These are phyloP conservation scores for Blastocladiella emersonii DNA, from an alignment of 371 early-diverging fungal genomes.

Conservation along the genomic window DNA sequence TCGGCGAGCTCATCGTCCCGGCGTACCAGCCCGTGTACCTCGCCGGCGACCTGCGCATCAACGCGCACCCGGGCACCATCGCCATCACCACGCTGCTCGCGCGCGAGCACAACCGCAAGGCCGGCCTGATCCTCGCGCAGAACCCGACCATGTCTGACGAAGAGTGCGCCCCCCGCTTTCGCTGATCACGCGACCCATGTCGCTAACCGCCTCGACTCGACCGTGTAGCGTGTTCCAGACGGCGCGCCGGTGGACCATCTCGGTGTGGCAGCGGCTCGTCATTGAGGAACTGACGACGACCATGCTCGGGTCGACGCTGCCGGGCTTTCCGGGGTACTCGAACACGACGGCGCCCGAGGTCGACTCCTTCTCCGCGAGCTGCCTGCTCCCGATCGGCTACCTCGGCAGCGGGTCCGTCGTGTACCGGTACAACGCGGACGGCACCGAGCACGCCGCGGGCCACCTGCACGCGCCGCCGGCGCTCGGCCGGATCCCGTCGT, in stretches of 20 bases:
- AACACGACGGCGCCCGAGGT: neutral
- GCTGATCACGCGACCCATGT: too few relatives aligned
- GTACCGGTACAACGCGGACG: too few relatives aligned
- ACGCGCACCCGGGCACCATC: neutral
- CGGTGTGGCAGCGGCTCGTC: neutral
- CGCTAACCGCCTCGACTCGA: too few relatives aligned
- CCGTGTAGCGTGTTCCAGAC: neutral
- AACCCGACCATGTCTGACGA: neutral
- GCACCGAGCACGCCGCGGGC: neutral
- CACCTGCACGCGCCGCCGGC: neutral
- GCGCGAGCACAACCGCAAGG: conserved; percentile 1
- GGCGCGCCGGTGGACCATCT: neutral
- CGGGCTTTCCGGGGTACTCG: neutral
- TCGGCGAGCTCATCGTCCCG: too few relatives aligned
- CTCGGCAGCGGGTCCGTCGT: too few relatives aligned
- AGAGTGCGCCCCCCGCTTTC: too few relatives aligned
- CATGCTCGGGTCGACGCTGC: neutral
- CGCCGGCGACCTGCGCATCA: neutral
- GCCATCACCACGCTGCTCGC: neutral
- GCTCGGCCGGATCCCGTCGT: neutral
- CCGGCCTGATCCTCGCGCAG: neutral
- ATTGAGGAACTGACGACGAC: neutral
- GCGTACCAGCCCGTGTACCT: neutral
- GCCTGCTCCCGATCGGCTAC: neutral
- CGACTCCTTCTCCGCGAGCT: neutral